Evolutionary conservation across 2,329 filamentous ascomycete species (phyloP).

Genomic region (Zasmidium citrigriseum): DNA sequence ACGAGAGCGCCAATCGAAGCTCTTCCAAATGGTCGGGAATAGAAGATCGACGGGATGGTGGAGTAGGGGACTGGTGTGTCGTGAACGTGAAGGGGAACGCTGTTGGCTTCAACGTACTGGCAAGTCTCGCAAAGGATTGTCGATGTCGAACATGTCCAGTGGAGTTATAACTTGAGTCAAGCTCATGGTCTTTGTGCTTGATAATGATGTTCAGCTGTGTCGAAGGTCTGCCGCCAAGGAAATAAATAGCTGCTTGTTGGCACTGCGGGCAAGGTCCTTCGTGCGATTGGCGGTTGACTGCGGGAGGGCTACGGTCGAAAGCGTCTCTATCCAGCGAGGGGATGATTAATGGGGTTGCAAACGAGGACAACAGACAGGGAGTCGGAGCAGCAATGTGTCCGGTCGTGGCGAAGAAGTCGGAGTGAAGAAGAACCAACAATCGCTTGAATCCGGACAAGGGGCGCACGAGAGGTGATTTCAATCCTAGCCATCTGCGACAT

Average conservation of each 20-base stretch:
- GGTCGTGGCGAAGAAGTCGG: neutral
- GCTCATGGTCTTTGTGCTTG: neutral
- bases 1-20: neutral
- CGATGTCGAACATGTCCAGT: neutral
- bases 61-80: neutral
- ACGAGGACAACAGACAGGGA: neutral
- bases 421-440: neutral
- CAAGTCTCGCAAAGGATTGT: neutral
- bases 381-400: neutral
- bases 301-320: neutral
- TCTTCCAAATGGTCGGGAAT: neutral
- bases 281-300: neutral
- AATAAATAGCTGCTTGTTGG: neutral
- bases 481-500: neutral
- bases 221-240: neutral
- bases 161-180: neutral
- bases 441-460: neutral
- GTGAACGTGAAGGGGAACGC: neutral
- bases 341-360: neutral
- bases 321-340: neutral
- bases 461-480: neutral
- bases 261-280: neutral
- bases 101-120: neutral
- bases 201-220: neutral
- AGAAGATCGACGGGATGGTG: neutral